Conservation (phyloP, 176 grass and related monocot genomes). For the Olyra latifolia region DNA sequence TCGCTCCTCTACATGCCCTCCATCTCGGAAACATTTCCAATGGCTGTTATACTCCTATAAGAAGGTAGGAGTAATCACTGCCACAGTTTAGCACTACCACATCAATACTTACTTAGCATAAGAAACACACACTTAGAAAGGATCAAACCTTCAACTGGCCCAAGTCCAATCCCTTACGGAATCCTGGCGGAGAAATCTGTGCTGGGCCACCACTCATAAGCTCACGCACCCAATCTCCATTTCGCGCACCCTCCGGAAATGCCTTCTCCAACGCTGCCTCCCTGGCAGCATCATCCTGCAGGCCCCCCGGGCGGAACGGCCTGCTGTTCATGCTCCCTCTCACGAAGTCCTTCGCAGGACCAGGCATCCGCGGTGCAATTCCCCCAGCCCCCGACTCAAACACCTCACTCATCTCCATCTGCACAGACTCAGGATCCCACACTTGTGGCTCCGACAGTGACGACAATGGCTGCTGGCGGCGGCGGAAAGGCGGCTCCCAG, state of each 20-base stretch:
- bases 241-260: conserved; percentile 53
- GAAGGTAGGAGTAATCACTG: background rate
- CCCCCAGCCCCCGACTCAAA: conserved; percentile 59
- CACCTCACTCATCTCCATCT: conserved; percentile 68
- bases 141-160: conserved; percentile 74
- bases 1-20: conserved; percentile 33
- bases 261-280: conserved; percentile 20
- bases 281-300: conserved; percentile 33
- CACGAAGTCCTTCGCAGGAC: conserved; percentile 79
- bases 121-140: background rate
- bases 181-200: conserved; percentile 63
- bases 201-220: conserved; percentile 50
- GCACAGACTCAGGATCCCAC: conserved; percentile 73
- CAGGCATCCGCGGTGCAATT: conserved; percentile 64
- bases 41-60: conserved; percentile 65
- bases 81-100: background rate
- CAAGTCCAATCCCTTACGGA: conserved; percentile 71
- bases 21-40: conserved; percentile 47
- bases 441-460: conserved; percentile 10
- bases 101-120: conserved; percentile 6
- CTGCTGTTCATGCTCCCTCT: conserved; percentile 84
- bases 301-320: conserved; percentile 76
- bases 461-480: background rate
- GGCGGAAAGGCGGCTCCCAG: conserved; percentile 81
- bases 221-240: conserved; percentile 72